phyloP scores from a whole-genome alignment of 2,329 filamentous ascomycete species.

The Penicillium capsulatum region DNA sequence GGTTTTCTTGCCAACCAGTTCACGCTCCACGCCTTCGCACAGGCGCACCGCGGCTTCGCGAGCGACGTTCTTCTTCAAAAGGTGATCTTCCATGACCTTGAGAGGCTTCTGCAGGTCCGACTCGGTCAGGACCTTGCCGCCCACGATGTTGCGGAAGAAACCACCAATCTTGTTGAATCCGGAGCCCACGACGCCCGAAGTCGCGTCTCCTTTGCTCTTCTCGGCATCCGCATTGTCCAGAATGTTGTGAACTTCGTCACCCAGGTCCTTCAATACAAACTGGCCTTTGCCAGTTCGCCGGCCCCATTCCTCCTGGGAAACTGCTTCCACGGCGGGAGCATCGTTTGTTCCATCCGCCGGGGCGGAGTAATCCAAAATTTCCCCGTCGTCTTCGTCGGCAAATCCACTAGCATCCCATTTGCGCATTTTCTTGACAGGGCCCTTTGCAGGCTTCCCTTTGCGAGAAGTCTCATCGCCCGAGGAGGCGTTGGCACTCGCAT shows the following conservation, averaged over 20 bases:
- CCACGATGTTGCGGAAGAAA: constrained; percentile 90
- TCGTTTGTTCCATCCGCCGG: constrained; percentile 55
- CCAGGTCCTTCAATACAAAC: constrained; percentile 88
- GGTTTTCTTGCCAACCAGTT: constrained; percentile 86
- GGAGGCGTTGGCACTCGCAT: constrained; percentile 51
- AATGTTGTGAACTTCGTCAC: constrained; percentile 88
- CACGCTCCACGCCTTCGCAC: constrained; percentile 85
- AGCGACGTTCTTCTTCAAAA: constrained; percentile 93
- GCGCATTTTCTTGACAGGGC: constrained; percentile 70
- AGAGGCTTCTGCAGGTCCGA: constrained; percentile 87
- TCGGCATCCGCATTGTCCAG: constrained; percentile 73
- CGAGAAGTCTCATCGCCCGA: constrained; percentile 77
- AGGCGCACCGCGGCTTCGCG: constrained; percentile 87
- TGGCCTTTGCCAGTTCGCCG: constrained; percentile 80
- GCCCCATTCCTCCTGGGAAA: constrained; percentile 79
- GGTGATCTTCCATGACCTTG: constrained; percentile 92
- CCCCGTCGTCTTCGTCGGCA: constrained; percentile 76
- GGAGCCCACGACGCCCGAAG: constrained; percentile 68
- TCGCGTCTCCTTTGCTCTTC: constrained; percentile 45
- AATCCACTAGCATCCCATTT: constrained; percentile 89
- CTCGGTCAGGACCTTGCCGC: constrained; percentile 86
- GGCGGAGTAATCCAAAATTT: constrained; percentile 85
- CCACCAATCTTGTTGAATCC: constrained; percentile 79
- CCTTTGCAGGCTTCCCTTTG: constrained; percentile 51
- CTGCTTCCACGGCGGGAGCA: constrained; percentile 61